These are phyloP conservation scores for Entonaema liquescens DNA, from an alignment of 495 filamentous ascomycete species.

Conservation along the genomic window DNA sequence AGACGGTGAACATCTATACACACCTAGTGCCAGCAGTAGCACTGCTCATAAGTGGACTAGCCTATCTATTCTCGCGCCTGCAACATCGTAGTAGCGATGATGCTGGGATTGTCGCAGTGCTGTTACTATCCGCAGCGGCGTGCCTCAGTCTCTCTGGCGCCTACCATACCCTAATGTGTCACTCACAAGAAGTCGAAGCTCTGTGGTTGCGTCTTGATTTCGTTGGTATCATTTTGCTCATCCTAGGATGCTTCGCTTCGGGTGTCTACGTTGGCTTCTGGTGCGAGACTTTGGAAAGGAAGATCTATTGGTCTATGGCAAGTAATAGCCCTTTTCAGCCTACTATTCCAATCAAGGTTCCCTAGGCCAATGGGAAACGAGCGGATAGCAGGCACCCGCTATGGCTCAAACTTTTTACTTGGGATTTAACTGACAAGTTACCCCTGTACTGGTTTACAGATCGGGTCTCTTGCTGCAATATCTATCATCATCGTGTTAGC, in stretches of 20 bases:
- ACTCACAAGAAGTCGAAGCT: constrained; percentile 51
- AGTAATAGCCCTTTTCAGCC: constrained; percentile 9
- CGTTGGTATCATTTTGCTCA: constrained; percentile 58
- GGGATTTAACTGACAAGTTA: constrained; percentile 7
- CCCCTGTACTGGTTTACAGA: constrained; percentile 30
- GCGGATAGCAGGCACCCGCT: background rate
- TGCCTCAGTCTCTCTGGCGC: constrained; percentile 55
- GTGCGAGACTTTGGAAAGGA: constrained; percentile 51
- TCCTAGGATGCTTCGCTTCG: constrained; percentile 57
- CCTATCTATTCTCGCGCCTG: constrained; percentile 30
- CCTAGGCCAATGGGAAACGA: background rate
- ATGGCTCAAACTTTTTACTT: background rate
- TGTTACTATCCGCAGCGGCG: constrained; percentile 49
- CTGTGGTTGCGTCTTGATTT: constrained; percentile 58
- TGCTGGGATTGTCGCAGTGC: constrained; percentile 52
- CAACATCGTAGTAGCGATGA: constrained; percentile 47
- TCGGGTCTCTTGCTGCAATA: constrained; percentile 45
- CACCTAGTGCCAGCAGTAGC: constrained; percentile 65
- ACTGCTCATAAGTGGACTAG: constrained; percentile 37
- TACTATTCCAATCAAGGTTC: background rate
- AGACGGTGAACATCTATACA: constrained; percentile 84
- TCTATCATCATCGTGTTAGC: constrained; percentile 52
- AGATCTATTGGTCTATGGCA: constrained; percentile 60
- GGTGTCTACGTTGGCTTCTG: constrained; percentile 63
- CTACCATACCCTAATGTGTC: constrained; percentile 63